Base-by-base conservation (phyloP, 768 basidiomycete genomes). In the Tricholoma terreum region DNA sequence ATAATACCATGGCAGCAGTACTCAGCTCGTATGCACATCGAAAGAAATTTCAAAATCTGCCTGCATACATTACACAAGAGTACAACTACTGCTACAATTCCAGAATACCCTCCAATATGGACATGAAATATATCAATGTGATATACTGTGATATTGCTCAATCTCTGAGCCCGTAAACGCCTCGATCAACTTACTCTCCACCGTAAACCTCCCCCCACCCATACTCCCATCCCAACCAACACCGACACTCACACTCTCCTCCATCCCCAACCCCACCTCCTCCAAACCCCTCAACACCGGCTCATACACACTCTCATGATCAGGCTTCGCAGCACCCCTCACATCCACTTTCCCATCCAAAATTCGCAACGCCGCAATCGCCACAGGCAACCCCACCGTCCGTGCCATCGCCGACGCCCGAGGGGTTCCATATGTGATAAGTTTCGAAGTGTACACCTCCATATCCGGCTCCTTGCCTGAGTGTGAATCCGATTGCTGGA, bases 381-480 rank as follows among this genome's bases (percentile, higher is more conserved):
- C 94, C 6, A 95, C 84, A 0, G 94, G 94, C 45, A 94, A 71
- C 4, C 94, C 94, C 15, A 97, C 94, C 2, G 90, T 92, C 30
- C 85, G 78, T n/a, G 92, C 84, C 94, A 97, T 97, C 4, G 94
- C 94, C 0, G 89, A 89, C 2, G 80, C 81, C 1, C 65, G 67
- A 1, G 61, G 51, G 19, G 69, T 64, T 7, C 78, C 93, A 62
- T 87, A 88, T 31, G 80, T 72, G 21, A 87, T 74, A 12, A 94
- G 69, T 21, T 82, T 80, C 7, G 90, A 89, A 10, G 84, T 86
- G 61, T 93, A 81, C 31, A 84, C 78, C 61, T 85, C 78, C 61
- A 80, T 76, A 4, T 31, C 7, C 24, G 4, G 12, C 27, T 10
- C 3, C 27, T 17, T 4, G 6, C 9, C 17, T 9, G 46, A n/a